Base-by-base conservation (phyloP, 345 rosid species). In the Eucalyptus cladocalyx region DNA sequence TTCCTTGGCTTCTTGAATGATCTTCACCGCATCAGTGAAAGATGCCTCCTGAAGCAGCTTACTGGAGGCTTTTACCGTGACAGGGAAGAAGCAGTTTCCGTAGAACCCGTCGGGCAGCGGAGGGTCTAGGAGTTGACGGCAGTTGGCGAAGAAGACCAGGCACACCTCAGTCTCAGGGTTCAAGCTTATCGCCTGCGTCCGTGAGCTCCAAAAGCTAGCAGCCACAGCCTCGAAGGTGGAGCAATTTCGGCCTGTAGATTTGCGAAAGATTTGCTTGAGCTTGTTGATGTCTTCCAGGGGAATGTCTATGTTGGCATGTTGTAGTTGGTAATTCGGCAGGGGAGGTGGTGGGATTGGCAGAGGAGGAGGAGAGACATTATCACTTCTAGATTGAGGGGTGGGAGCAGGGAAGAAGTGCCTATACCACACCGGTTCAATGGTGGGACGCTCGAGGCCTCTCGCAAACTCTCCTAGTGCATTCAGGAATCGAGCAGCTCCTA, bases 11-110 rank as follows among this genome's bases (percentile, higher is more conserved):
- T 92, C 92, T 86, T 92, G 93, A 60, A 95, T 93, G 69, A 94
- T 69, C 76, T 91, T 92, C 58, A 95, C 92, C 90, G 92, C 96
- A 21, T 93, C 95, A 6, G 72, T 24, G 11, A 56, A 65, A 14
- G 95, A 88, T 37, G 91, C 91, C 42, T 90, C 86, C 87, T 86
- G 62, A 15, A 94, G 65, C 51, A 89, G 80, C 28, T 92, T 92
- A 21, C 92, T 90, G 14, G 93, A 88, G 72, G 92, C 91, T 45
- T 93, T 87, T 69, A 94, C 88, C 3, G 94, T 95, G 76, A 95
- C 95, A 0, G 97, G 97, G 88, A 93, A 96, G 93, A 95, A 94
- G 80, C 95, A 95, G 91, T 96, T 95, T 7, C 98, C 96, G 49
- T 96, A 95, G 91, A 96, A 95, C 8, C 98, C 97, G 18, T 65